A percentile compares a stretch with the other conserved stretches of the same genome.
phyloP scores from a whole-genome alignment of 768 basidiomycete species.

The Calvatia gigantea region DNA sequence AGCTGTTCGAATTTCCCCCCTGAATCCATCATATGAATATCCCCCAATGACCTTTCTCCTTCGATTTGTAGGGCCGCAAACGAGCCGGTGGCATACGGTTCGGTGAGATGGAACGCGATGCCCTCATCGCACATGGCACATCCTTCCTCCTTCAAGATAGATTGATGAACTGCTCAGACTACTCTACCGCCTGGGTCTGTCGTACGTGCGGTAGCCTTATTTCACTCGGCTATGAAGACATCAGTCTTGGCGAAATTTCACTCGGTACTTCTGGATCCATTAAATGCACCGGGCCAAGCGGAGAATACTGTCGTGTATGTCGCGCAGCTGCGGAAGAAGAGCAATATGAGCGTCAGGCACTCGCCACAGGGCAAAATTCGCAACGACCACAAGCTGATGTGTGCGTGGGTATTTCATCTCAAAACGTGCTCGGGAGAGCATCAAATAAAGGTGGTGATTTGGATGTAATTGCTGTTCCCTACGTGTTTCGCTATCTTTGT shows the following conservation, averaged over 20 bases:
- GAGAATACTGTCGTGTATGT: constrained; percentile 97
- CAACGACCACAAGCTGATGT: constrained; percentile 49
- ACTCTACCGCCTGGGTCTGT: constrained; percentile 99
- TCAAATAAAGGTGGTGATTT: constrained; percentile 73
- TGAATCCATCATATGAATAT: not conserved
- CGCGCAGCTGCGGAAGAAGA: constrained; percentile 66
- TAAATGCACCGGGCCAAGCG: constrained; percentile 68
- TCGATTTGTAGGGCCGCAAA: constrained; percentile 78
- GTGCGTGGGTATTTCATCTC: constrained; percentile 60
- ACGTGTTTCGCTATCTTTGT: constrained; percentile 91
- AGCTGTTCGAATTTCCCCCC: not conserved
- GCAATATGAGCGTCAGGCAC: constrained; percentile 52
- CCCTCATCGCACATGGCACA: constrained; percentile 96
- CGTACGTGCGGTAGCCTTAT: constrained; percentile 94
- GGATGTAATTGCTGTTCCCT: constrained; percentile 94
- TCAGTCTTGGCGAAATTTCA: constrained; percentile 63
- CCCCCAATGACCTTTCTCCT: not conserved
- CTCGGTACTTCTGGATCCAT: constrained; percentile 45
- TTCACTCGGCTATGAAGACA: constrained; percentile 93
- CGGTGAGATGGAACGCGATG: constrained; percentile 99
- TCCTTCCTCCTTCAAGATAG: constrained; percentile 98
- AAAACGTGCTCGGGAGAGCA: constrained; percentile 60
- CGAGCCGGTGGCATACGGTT: constrained; percentile 98
- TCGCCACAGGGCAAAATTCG: constrained; percentile 52
- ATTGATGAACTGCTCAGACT: constrained; percentile 99